A percentile compares a stretch with the other conserved stretches of the same genome.
These are phyloP conservation scores for Cryomyces antarcticus DNA, from an alignment of 495 filamentous ascomycete genomes.

Conservation along the genomic window DNA sequence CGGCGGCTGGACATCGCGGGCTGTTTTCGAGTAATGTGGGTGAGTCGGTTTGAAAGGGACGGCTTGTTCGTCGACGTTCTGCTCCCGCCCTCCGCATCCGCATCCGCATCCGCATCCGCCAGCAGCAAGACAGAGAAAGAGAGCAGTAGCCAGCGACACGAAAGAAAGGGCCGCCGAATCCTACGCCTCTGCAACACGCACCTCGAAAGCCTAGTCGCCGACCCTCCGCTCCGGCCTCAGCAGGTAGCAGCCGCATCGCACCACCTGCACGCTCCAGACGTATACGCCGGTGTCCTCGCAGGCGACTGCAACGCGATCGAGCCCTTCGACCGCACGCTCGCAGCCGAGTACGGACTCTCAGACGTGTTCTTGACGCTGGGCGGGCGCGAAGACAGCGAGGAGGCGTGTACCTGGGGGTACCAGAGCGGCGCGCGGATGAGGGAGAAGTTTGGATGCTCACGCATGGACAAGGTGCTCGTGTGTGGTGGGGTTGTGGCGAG, in stretches of 20 bases:
- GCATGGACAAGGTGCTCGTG: too few relatives aligned
- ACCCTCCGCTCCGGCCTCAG: slow-evolving; percentile 22
- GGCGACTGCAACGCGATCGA: slow-evolving; percentile 39
- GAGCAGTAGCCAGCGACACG: too few relatives aligned
- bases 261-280: slow-evolving; percentile 17
- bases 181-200: slow-evolving; percentile 27
- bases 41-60: slow-evolving; percentile 27
- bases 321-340: slow-evolving; percentile 27
- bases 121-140: slow-evolving; percentile 2
- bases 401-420: slow-evolving; percentile 35
- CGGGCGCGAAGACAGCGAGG: slow-evolving; percentile 26
- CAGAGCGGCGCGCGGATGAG: slow-evolving; percentile 9
- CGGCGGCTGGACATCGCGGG: slow-evolving; percentile 16
- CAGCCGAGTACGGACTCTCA: slow-evolving; percentile 22
- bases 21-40: slow-evolving; percentile 27
- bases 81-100: slow-evolving; percentile 19
- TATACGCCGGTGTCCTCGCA: slow-evolving; percentile 18
- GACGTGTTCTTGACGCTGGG: slow-evolving; percentile 34
- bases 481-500: too few relatives aligned
- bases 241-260: slow-evolving; percentile 23
- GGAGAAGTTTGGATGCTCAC: too few relatives aligned
- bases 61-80: too few relatives aligned
- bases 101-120: slow-evolving; percentile 24
- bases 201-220: slow-evolving; percentile 27
- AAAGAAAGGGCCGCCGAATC: too few relatives aligned